Evolutionary conservation across 2,329 filamentous ascomycete species (phyloP).

Genomic region (Phoma sp.): DNA sequence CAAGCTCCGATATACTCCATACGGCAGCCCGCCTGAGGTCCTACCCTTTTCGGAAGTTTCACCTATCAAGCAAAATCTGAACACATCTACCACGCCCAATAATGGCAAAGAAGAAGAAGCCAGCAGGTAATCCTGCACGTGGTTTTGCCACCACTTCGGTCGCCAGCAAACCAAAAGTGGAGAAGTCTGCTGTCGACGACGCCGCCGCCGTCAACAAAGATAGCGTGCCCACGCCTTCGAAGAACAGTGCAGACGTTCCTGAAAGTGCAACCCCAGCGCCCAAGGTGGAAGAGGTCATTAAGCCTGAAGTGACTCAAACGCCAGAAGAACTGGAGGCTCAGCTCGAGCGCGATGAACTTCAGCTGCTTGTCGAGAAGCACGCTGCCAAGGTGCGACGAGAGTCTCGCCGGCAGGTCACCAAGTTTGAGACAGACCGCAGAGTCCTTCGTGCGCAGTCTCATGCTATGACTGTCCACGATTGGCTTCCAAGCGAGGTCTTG

Average conservation of each 20-base stretch:
- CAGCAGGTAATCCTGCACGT: slow-evolving; percentile 82
- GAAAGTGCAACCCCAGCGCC: slow-evolving; percentile 10
- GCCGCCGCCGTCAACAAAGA: slow-evolving; percentile 15
- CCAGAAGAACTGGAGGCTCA: slow-evolving; percentile 91
- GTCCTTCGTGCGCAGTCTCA: slow-evolving; percentile 81
- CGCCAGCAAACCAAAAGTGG: slow-evolving; percentile 75
- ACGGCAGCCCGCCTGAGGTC: slow-evolving; percentile 32
- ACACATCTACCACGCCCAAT: slow-evolving; percentile 20
- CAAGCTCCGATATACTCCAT: slow-evolving; percentile 47
- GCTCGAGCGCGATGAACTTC: slow-evolving; percentile 87
- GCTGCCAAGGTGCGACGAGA: slow-evolving; percentile 80
- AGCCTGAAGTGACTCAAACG: slow-evolving; percentile 59
- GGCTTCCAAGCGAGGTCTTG: slow-evolving; percentile 81
- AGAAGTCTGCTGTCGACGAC: slow-evolving; percentile 30
- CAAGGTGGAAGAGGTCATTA: slow-evolving; percentile 26
- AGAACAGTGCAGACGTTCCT: slow-evolving; percentile 21
- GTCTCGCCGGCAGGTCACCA: slow-evolving; percentile 74
- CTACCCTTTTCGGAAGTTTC: slow-evolving; percentile 21
- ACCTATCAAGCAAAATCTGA: slow-evolving; percentile 12
- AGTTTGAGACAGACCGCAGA: slow-evolving; percentile 84
- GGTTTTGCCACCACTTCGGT: slow-evolving; percentile 94
- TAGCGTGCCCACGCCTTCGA: slow-evolving; percentile 16
- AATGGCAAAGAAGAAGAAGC: slow-evolving; percentile 96
- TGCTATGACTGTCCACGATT: slow-evolving; percentile 73
- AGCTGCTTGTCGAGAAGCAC: slow-evolving; percentile 84